These are phyloP conservation scores for Hyparrhenia diplandra DNA, from an alignment of 176 grass and related monocot species.

Conservation along the genomic window DNA sequence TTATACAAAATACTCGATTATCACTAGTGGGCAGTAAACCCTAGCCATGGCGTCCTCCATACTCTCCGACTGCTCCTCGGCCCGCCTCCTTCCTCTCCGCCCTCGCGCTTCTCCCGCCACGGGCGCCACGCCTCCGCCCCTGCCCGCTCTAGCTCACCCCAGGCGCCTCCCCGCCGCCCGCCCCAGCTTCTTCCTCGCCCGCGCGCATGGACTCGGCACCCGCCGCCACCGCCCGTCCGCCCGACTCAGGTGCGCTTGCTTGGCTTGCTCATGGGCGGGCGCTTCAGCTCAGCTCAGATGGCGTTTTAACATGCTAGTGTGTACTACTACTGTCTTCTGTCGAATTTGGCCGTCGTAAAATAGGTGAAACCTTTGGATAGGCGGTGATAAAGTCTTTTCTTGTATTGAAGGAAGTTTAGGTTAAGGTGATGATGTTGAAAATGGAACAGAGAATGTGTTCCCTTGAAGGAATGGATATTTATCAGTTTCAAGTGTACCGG, in stretches of 20 bases:
- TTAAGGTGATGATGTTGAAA: not conserved
- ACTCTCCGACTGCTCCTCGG: constrained; percentile 53
- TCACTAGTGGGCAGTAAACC: not conserved
- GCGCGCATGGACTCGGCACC: constrained; percentile 18
- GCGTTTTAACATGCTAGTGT: not conserved
- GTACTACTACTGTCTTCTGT: not conserved
- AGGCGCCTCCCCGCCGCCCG: constrained; percentile 3
- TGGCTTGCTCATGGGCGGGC: not conserved
- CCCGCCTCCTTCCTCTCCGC: constrained; percentile 47
- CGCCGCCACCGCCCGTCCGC: constrained; percentile 3
- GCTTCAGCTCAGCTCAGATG: not conserved
- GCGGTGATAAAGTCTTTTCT: not conserved
- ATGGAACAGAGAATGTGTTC: not conserved
- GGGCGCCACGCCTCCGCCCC: constrained; percentile 24
- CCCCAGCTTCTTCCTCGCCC: constrained; percentile 13
- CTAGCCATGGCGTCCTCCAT: constrained; percentile 46
- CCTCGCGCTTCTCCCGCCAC: constrained; percentile 21
- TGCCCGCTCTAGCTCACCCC: not conserved
- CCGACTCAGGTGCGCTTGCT: constrained; percentile 26
- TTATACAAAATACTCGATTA: no score
- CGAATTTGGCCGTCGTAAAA: not conserved
- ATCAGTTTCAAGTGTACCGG: not conserved
- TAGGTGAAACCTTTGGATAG: not conserved
- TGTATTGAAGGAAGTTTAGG: not conserved
- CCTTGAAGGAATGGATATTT: not conserved